Conservation (phyloP, 371 early-diverging fungal species). For the Mortierella sp. region DNA sequence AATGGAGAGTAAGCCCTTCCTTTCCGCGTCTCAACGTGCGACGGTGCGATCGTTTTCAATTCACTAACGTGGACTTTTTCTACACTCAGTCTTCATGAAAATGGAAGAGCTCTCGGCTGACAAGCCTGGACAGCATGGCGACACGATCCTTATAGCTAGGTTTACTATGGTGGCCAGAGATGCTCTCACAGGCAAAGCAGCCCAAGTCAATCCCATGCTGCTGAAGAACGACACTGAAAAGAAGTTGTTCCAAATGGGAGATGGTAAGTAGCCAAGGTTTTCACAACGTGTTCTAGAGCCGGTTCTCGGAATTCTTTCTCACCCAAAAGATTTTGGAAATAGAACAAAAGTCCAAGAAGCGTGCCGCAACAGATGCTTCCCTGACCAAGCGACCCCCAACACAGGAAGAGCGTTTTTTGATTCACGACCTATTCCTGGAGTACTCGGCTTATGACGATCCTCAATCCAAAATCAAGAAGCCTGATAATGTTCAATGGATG, state of each 20-base stretch:
- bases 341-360: conserved; percentile 78
- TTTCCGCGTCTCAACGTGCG: no score
- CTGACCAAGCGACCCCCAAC: conserved; percentile 82
- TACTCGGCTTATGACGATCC: conserved; percentile 60
- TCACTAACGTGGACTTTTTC: background rate
- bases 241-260: conserved; percentile 76
- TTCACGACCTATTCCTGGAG: conserved; percentile 85
- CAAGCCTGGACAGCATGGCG: conserved; percentile 34
- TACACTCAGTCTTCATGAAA: conserved; percentile 70
- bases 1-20: conserved; percentile 72
- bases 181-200: conserved; percentile 74
- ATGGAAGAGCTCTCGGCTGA: conserved; percentile 62
- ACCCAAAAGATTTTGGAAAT: no score
- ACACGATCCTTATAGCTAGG: conserved; percentile 78
- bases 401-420: conserved; percentile 78
- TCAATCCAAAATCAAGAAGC: conserved; percentile 50
- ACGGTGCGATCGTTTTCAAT: no score
- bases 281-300: no score
- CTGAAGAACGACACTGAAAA: conserved; percentile 82
- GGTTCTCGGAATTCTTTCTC: no score
- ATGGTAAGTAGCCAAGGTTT: conserved; percentile 29
- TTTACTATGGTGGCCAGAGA: conserved; percentile 95
- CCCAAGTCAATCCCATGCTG: conserved; percentile 78
- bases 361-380: conserved; percentile 61
- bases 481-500: conserved; percentile 79